A percentile compares a stretch with the other conserved stretches of the same genome.
phyloP scores from a whole-genome alignment of 441 rosid genomes.

The Croton setiger region DNA sequence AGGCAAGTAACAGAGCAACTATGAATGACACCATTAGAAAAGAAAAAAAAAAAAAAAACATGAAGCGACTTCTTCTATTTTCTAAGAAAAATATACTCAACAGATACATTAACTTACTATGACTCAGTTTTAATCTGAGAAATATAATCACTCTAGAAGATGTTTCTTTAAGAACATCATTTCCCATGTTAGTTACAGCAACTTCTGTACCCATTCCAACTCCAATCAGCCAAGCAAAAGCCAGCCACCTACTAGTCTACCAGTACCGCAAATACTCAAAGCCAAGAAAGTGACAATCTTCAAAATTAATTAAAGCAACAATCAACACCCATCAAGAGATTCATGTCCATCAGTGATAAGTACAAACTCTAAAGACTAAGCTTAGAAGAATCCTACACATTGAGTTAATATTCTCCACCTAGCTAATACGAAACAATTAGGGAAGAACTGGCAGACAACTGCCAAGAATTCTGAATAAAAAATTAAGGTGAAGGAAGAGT shows the following conservation, averaged over 20 bases:
- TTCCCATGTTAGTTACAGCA: not conserved
- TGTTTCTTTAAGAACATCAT: not conserved
- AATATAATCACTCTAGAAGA: not conserved
- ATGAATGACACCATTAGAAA: not conserved
- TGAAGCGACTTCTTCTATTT: not conserved
- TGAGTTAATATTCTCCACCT: not conserved
- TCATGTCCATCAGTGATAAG: not conserved
- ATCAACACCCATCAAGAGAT: not conserved
- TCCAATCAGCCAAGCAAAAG: not conserved
- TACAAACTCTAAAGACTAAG: not conserved
- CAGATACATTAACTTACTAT: not conserved
- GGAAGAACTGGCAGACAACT: not conserved
- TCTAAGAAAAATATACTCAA: not conserved
- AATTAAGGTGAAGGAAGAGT: not conserved
- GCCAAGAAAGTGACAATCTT: not conserved
- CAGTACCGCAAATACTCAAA: not conserved
- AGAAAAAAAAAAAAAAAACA: not conserved
- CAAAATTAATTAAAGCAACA: not conserved
- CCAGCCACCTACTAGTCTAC: too few relatives aligned
- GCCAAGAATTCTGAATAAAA: constrained; percentile 3
- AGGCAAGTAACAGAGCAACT: not conserved
- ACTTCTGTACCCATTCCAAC: not conserved
- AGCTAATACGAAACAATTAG: not conserved
- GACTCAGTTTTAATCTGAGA: not conserved
- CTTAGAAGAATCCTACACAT: not conserved